Base-by-base conservation (phyloP, 257 asterid species). In the Solanum virginianum region DNA sequence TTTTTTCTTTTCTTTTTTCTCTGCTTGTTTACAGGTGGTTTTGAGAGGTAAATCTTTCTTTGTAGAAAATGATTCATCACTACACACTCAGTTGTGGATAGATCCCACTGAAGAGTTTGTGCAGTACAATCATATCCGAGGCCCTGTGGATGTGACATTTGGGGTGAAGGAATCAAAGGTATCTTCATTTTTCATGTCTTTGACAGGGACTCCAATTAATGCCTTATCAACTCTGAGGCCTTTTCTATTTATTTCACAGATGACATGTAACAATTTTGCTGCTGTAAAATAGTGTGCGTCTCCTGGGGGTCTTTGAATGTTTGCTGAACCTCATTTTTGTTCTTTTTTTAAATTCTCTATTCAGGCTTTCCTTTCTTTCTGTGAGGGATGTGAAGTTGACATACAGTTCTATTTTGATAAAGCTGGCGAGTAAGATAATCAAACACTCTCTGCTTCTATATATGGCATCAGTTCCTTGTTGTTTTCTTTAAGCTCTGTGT, bases 361-460 rank as follows among this genome's bases (percentile, higher is more conserved):
- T 86, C 98, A 96, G 99, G 99, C 99, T 75, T 96, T 96, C 90
- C 94, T 96, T 85, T 89, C 96, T 79, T 96, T 90, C 91, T 96
- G 99, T 47, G 99, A 96, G 88, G 98, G 98, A 85, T 94, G 99
- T 87, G 99, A 96, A 91, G 98, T 93, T 86, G 99, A 94, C 88
- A 89, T 96, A 80, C 98, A 94, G 88, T 83, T 96, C 80, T 92
- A 93, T 89, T 93, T 96, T 83, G 98, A 95, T 84, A 93, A 93
- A 92, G 97, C 99, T 86, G 99, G 99, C 92, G 98, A 96, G 99
- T 96, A 92, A 93, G 98, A 84, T 55, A 83, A 47, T 86, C 70
- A 89, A 85, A 53, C 57, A 41, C 13, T 56, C 49, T 85, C 63
- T 83, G 68, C 69, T 83, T 83, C 66, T 65, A 7, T 45, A 11